Evolutionary conservation across 345 rosid genomes (phyloP).

Genomic region (sweet orange (Citrus sinensis)): DNA sequence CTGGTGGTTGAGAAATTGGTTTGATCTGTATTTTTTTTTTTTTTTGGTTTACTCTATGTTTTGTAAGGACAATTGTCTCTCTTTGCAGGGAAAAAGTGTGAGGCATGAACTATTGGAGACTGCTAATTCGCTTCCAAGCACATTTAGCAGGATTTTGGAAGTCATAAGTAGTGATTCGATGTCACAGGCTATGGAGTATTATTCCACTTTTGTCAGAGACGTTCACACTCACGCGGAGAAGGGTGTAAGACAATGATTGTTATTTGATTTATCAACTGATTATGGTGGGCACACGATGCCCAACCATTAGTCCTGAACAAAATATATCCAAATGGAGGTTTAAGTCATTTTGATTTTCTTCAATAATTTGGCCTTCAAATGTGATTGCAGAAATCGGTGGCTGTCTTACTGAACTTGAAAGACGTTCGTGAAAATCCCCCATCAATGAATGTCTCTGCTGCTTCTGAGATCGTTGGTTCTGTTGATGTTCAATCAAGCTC

Average conservation of each 20-base stretch:
- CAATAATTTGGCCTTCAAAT: slow-evolving; percentile 15
- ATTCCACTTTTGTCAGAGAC: slow-evolving; percentile 77
- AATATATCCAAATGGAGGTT: neutral
- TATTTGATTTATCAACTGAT: slow-evolving; percentile 2
- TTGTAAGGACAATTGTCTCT: slow-evolving; percentile 1
- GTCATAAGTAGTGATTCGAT: slow-evolving; percentile 66
- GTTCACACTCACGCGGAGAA: slow-evolving; percentile 82
- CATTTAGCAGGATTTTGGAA: slow-evolving; percentile 70
- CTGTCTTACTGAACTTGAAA: slow-evolving; percentile 60
- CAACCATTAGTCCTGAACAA: neutral
- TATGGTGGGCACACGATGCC: neutral
- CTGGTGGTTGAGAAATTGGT: slow-evolving; percentile 11
- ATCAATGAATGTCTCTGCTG: slow-evolving; percentile 59
- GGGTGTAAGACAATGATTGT: slow-evolving; percentile 51
- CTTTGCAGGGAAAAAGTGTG: slow-evolving; percentile 78
- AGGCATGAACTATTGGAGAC: slow-evolving; percentile 88
- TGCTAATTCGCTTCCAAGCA: slow-evolving; percentile 82
- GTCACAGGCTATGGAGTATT: slow-evolving; percentile 70
- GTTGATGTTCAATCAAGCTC: slow-evolving; percentile 32
- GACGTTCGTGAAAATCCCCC: slow-evolving; percentile 76
- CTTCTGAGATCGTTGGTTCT: slow-evolving; percentile 44
- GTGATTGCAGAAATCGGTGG: slow-evolving; percentile 53
- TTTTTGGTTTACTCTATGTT: neutral
- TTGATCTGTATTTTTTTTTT: slow-evolving; percentile 16
- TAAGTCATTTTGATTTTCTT: neutral